These are phyloP conservation scores for Zalaria obscura DNA, from an alignment of 2,329 filamentous ascomycete genomes.

Conservation along the genomic window DNA sequence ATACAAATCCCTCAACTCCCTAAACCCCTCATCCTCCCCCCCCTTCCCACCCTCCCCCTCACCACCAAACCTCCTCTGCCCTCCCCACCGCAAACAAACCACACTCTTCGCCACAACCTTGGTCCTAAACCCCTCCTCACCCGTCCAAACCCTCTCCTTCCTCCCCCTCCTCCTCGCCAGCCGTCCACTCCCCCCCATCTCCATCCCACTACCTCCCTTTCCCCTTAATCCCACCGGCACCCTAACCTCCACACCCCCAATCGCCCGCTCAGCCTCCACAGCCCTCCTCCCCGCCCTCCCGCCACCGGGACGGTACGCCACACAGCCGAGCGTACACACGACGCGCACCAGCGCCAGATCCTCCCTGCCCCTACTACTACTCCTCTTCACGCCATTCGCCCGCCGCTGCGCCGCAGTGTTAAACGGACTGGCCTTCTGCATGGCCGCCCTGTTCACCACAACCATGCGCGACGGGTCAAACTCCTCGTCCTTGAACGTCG, in stretches of 20 bases:
- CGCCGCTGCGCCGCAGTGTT: conserved; percentile 7
- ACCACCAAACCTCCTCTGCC: background rate
- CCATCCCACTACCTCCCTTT: too few relatives aligned
- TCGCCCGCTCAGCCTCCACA: conserved; percentile 7
- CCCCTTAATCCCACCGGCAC: conserved; percentile 3
- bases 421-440: conserved; percentile 12
- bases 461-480: conserved; percentile 16
- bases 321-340: conserved; percentile 13
- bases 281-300: conserved; percentile 9
- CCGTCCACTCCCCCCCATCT: conserved; percentile 3
- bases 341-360: conserved; percentile 15
- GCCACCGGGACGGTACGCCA: conserved; percentile 14
- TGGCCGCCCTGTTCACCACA: conserved; percentile 11
- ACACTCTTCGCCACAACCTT: conserved; percentile 12
- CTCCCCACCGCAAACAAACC: background rate
- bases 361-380: conserved; percentile 6
- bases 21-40: background rate
- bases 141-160: conserved; percentile 4
- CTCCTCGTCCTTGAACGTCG: conserved; percentile 18
- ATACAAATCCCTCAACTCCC: background rate
- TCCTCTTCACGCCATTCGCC: background rate
- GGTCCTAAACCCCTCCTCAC: conserved; percentile 13
- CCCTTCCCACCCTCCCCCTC: background rate
- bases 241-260: conserved; percentile 1
- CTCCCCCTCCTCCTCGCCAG: conserved; percentile 6